These are phyloP conservation scores for Diaporthe australafricana DNA, from an alignment of 2,329 filamentous ascomycete genomes.

Conservation along the genomic window DNA sequence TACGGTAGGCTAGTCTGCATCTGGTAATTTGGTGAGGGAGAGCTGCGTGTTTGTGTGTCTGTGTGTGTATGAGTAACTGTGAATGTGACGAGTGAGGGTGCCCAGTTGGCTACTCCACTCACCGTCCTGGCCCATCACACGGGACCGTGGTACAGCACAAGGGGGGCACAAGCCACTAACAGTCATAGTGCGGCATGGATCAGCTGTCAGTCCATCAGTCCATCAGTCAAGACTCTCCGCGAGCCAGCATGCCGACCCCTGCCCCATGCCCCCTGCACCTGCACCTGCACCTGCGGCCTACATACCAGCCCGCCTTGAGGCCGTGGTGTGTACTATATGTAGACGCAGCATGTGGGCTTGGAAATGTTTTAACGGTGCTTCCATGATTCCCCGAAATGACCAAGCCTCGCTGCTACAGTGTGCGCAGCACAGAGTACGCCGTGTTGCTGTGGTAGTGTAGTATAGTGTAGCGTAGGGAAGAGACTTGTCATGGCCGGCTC, in stretches of 20 bases:
- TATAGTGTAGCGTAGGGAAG: background rate
- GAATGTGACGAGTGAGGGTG: constrained; percentile 3
- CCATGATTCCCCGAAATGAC: constrained; percentile 27
- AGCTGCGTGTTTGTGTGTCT: background rate
- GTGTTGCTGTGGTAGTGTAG: background rate
- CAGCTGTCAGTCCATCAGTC: constrained; percentile 6
- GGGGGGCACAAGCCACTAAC: constrained; percentile 13
- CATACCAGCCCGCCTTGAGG: background rate
- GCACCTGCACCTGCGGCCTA: constrained; percentile 14
- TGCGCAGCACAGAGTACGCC: constrained; percentile 2
- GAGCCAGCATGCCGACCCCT: background rate
- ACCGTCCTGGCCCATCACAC: constrained; percentile 15
- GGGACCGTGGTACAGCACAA: background rate
- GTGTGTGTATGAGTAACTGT: too few species aligned
- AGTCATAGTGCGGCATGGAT: constrained; percentile 16
- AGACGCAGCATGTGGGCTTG: background rate
- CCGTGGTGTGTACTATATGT: constrained; percentile 2
- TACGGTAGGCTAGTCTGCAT: background rate
- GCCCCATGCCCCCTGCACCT: background rate
- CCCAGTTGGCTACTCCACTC: constrained; percentile 14
- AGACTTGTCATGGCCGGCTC: background rate
- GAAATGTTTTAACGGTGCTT: background rate
- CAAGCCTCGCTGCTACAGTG: constrained; percentile 9
- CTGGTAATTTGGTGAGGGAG: background rate
- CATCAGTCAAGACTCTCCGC: constrained; percentile 13